Base-by-base conservation (phyloP, 75 land plant genomes). In the Pinus albicaulis region DNA sequence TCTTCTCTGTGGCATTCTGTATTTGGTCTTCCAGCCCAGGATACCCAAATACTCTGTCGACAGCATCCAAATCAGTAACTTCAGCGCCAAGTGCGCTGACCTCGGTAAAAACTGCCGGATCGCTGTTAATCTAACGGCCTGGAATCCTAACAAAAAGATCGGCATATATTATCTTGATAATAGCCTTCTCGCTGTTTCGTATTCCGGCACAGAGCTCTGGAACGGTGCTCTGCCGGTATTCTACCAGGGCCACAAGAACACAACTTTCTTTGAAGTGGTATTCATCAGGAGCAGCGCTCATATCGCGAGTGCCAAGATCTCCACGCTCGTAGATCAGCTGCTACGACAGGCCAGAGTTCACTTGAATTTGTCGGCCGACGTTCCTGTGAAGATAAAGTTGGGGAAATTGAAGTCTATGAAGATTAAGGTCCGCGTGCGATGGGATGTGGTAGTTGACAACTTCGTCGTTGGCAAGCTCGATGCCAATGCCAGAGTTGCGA, bases 241-340 rank as follows among this genome's bases (percentile, higher is more conserved):
- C 79, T 85, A 85, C 59, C 89, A 87, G 64, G 88, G 88, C n/a
- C 84, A 82, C 74, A 41, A 44, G 71, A 85, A 86, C 76, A 81
- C 76, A 34, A 86, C 88, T 55, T 14, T 71, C 13, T 14, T 87
- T 26, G 16, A 70, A 0, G 75, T 81, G 72, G 22, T 28, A 26
- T 15, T 77, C 64, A 48, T 59, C 22, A 78, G 78, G 26, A 61
- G 3, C 8, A 1, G 26, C 1, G 31, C 26, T 14, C 28, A 7
- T 4, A 58, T 79, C 22, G 82, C 79, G 10, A 84, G 73, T 59
- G 38, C 72, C 3, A 26, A 82, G 71, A 3, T 76, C 72, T 52
- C 69, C 1, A 76, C 83, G 12, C 17, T 89, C 60, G 81, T 74
- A 72, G 77, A 73, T 69, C 88, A 89, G 66, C 81, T 77, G 71